A percentile compares a stretch with the other conserved stretches of the same genome.
phyloP scores from a whole-genome alignment of 1,139 yeast genomes.

The Taphrina wiesneri region DNA sequence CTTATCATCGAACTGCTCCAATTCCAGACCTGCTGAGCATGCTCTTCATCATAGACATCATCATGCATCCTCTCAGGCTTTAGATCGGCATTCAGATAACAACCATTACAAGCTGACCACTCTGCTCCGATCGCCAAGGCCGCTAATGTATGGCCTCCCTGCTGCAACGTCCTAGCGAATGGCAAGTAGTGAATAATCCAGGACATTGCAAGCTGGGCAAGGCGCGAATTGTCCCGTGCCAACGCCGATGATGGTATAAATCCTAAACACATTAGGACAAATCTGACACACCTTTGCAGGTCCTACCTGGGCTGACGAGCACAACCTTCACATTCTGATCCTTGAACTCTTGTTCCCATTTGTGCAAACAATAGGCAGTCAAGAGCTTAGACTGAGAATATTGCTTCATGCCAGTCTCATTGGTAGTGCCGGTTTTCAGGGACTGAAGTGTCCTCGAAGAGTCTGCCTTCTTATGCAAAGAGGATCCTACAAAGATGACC shows the following conservation, averaged over 20 bases:
- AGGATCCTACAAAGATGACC: conserved; percentile 28
- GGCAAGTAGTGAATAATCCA: conserved; percentile 26
- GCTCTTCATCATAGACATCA: conserved; percentile 8
- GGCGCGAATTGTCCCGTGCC: conserved; percentile 9
- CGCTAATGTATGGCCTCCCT: conserved; percentile 24
- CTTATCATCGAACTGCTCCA: conserved; percentile 11
- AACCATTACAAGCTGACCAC: not conserved
- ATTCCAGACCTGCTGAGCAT: conserved; percentile 8
- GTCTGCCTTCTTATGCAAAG: conserved; percentile 23
- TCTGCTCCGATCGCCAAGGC: conserved; percentile 15
- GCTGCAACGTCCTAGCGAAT: conserved; percentile 16
- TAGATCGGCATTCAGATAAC: conserved; percentile 5
- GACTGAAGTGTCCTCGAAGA: not conserved
- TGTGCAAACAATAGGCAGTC: conserved; percentile 16
- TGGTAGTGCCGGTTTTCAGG: not conserved
- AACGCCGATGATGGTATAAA: conserved; percentile 24
- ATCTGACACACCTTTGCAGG: not conserved
- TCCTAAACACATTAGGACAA: not conserved
- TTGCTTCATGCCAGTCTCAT: conserved; percentile 10
- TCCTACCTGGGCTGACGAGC: conserved; percentile 22
- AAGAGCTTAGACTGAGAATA: conserved; percentile 23
- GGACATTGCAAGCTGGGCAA: conserved; percentile 11
- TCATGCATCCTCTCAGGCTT: conserved; percentile 21
- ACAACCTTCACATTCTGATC: not conserved
- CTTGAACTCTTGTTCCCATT: conserved; percentile 1